Evolutionary conservation across 1,139 yeast species (phyloP), one percentile per base, ranked within the genome.

Genomic region (Suhomyces terraborum): DNA sequence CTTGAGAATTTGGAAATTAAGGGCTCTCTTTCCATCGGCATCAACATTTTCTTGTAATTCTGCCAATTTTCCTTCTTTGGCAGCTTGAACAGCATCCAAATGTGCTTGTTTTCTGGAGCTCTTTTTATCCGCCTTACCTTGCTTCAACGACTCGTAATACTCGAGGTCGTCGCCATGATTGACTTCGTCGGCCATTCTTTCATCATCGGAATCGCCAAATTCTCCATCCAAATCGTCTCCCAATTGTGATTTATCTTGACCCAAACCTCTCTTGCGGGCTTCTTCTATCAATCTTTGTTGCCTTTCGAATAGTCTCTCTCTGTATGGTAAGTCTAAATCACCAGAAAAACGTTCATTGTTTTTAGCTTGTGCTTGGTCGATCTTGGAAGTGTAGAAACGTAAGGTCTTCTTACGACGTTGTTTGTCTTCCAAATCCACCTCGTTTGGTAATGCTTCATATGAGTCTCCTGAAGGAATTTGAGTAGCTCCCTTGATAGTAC

Each of bases 381-480:
- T 91, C 67, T 91, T 93, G 46, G 98, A 87, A 1, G 98, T 93
- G 74, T 93, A 93, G 81, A 93, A 94, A 53, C 98, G 82, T 54
- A 93, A 79, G 1, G 95, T 79, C 62, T 81, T 83, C 70, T 86
- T 88, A 56, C 95, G 83, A 32, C 82, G 80, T 43, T 76, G 78
- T 62, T 93, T 89, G 40, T 91, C 98, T 59, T 88, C 95, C 47
- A 79, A 75, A 61, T 93, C 98, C 36, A 88, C 82, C 23, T 63
- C 73, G 24, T 84, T 93, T 38, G 84, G 88, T 13, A 77, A 77
- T 28, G 80, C 69, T 59, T 87, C 95, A 10, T 79, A 70, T 55
- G 70, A 83, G 59, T 87, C 94, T 38, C 71, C 65, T 4, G 51
- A 55, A 4, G 53, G 45, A 17, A 49, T 55, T 18, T 55, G 54